Evolutionary conservation across 2,329 filamentous ascomycete genomes (phyloP), one percentile per base, ranked within the genome.

Genomic region (Botryotinia globosa): DNA sequence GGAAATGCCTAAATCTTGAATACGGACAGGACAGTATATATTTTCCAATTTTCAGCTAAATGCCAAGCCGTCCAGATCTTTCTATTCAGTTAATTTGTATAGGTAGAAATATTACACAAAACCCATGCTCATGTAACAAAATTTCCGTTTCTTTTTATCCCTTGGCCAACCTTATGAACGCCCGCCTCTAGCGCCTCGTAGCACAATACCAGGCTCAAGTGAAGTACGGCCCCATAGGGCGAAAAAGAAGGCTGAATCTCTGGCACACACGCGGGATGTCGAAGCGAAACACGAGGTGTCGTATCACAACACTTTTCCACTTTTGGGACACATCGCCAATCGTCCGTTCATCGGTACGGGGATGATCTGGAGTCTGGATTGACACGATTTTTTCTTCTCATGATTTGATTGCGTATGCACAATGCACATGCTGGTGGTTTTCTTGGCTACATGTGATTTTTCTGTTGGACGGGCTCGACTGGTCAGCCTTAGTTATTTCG

Each of bases 191-290:
- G 63, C 63, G 37, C 42, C 63, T 37, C 48, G 48, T 32, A 68
- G 37, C 45, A 56, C 34, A 25, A 20, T n/a, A 51, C 63, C 63
- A 34, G 32, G 44, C 32, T 51, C 61, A 22, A 29, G 20, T 22
- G 63, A 37, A 42, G 61, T 71, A 45, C 58, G 58, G 62, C 25
- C 48, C 34, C 48, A 42, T 72, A 72, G 18, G 70, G 70, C 70
- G 70, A 72, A 59, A 70, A 66, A 71, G 69, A 71, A 66, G 70
- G 70, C 70, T 72, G 70, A 72, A 72, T 67, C 62, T 65, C 45
- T 42, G 64, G 51, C 54, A 37, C 34, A 67, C n/a, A 42, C 37
- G 45, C 61, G 62, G 45, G 39, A 67, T 54, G 44, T 54, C 32
- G 58, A 71, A 71, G 68, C 58, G 68, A 71, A 71, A 71, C 58